phyloP scores from a whole-genome alignment of 192 early-diverging fungal species.

The Entomortierella parvispora region DNA sequence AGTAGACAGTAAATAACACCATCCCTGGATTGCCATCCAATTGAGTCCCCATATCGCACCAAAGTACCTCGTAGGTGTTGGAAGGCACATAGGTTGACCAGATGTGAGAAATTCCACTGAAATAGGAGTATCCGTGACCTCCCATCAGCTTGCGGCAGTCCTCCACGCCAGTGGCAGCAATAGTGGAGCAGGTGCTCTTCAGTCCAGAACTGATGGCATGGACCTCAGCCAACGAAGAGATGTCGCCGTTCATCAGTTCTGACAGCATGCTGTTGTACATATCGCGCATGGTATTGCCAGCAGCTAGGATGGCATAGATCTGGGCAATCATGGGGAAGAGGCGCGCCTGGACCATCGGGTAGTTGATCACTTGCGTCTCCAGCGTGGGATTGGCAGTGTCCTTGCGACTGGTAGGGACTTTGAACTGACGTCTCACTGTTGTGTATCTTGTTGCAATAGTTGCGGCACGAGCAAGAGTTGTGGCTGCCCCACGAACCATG shows the following conservation, averaged over 20 bases:
- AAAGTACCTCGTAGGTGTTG: conserved; percentile 64
- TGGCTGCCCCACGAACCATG: conserved; percentile 69
- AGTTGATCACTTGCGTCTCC: conserved; percentile 77
- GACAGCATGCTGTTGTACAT: conserved; percentile 66
- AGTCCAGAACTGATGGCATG: conserved; percentile 74
- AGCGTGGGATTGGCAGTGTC: conserved; percentile 26
- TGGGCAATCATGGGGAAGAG: conserved; percentile 71
- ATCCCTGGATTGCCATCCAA: too few relatives aligned
- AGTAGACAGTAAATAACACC: conserved; percentile 54
- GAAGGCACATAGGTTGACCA: conserved; percentile 70
- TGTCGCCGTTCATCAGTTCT: conserved; percentile 60
- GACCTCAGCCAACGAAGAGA: conserved; percentile 68
- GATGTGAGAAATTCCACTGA: conserved; percentile 73
- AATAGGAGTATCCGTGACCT: conserved; percentile 78
- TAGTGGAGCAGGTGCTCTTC: conserved; percentile 70
- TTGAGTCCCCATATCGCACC: too few relatives aligned
- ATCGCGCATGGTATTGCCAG: conserved; percentile 57
- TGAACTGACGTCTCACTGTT: conserved; percentile 76
- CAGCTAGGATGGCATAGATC: conserved; percentile 71
- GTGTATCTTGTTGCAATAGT: conserved; percentile 74
- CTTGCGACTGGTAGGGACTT: conserved; percentile 38
- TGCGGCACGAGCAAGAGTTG: conserved; percentile 65
- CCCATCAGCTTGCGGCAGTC: conserved; percentile 78
- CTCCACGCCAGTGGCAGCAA: conserved; percentile 70
- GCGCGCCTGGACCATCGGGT: conserved; percentile 74